phyloP scores from a whole-genome alignment of 176 grass and related monocot species.

The Carex littledalei region DNA sequence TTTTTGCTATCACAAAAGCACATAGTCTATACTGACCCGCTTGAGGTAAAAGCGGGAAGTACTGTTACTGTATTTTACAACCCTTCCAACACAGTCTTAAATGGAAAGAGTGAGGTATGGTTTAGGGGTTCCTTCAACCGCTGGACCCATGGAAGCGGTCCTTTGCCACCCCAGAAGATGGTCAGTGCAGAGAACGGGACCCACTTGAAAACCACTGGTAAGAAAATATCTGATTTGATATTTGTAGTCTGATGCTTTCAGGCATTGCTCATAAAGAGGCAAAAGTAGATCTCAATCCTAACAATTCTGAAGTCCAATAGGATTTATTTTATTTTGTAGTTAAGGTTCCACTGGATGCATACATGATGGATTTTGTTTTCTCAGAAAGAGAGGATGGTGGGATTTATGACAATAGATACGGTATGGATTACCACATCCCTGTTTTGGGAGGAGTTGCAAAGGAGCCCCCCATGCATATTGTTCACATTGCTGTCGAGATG shows the following conservation, averaged over 20 bases:
- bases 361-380: conserved; percentile 99
- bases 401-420: conserved; percentile 79
- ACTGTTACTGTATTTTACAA: conserved; percentile 76
- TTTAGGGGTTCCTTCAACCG: conserved; percentile 88
- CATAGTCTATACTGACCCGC: conserved; percentile 85
- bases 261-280: neutral
- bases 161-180: conserved; percentile 79
- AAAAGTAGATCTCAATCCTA: neutral
- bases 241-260: neutral
- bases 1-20: conserved; percentile 96
- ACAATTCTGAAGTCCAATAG: neutral
- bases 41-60: conserved; percentile 70
- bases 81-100: conserved; percentile 82
- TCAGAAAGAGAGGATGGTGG: conserved; percentile 86
- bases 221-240: conserved; percentile 18
- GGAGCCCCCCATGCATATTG: conserved; percentile 93
- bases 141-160: conserved; percentile 66
- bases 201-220: conserved; percentile 75
- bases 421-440: conserved; percentile 89
- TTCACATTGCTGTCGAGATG: conserved; percentile 93
- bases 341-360: conserved; percentile 83
- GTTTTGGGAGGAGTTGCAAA: conserved; percentile 54
- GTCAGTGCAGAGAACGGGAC: conserved; percentile 47
- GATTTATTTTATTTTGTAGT: conserved; percentile 41
- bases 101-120: conserved; percentile 81